Evolutionary conservation across 257 asterid genomes (phyloP), one percentile per base, ranked within the genome.

Genomic region (Solanum chiquidenum): DNA sequence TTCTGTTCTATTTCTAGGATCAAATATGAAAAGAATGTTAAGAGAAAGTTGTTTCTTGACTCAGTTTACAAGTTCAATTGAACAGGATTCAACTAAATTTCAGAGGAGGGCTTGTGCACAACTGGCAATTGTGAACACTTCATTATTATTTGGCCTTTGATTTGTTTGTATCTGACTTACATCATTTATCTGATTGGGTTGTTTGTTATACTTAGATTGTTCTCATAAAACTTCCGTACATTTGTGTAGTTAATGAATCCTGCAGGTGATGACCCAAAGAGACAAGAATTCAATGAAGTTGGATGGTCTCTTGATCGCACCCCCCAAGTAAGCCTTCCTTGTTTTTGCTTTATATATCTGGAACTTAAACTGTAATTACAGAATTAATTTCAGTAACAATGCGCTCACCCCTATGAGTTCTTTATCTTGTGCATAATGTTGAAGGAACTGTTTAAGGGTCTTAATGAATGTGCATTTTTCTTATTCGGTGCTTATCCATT

Each of bases 201-300:
- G 69, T 83, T 83, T 55, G 40, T 13, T 23, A 52, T 79, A 23
- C 64, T 68, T 68, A 64, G 52, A 34, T 71, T 89, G 52, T 52
- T 73, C 86, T 89, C 79, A 86, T 87, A 11, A 34, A 80, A 87
- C 60, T 35, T 87, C 66, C 7, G 38, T 83, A 86, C 74, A 34
- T 90, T 91, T 87, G 34, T 87, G 12, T 87, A 95, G 98, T 91
- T 94, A 82, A 75, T 95, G 90, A 87, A 83, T 88, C 91, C 87
- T 82, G 91, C 83, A 62, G 94, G 83, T 76, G 92, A 84, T n/a
- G 86, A 75, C 87, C 88, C 91, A 77, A 91, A 90, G 87, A 94
- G 88, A 91, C 94, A 95, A 93, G 99, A 95, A 90, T 95, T 93
- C 91, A 92, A 92, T 87, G 98, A 95, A 88, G 94, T 92, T 79